Base-by-base conservation (phyloP, 78 protist species). In the Polysphondylium violaceum region DNA sequence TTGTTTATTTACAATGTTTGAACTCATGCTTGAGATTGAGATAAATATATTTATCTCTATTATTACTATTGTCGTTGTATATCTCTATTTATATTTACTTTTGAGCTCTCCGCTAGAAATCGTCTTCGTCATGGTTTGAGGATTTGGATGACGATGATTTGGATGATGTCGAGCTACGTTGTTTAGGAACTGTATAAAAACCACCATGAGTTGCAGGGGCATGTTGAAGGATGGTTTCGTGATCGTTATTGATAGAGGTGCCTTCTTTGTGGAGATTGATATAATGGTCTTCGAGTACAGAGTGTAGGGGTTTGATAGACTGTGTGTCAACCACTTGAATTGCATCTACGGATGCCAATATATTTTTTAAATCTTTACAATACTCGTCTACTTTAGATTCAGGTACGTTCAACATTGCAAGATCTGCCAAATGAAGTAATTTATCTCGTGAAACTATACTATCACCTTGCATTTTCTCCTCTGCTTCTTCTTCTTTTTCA, bases 131-230 rank as follows among this genome's bases (percentile, higher is more conserved):
- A 25, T 56, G 5, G 5, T 67, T 36, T 14, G 25, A 8, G 50
- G n/a, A 8, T 36, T 36, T 41, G 58, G 17, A 21, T 41, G 38
- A 6, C 4, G 12, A n/a, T 4, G 12, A n/a, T 6, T 9, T 4
- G 5, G 7, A 14, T 56, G 63, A n/a, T 7, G 63, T 25, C 23
- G 75, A 67, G 6, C 59, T 41, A 41, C 38, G 27, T 67, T 67
- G 75, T 67, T 79, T 65, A 14, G 88, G 88, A 27, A 79, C 88
- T 27, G 23, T 53, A 55, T 65, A 79, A 64, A 79, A 79, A 3
- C 56, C 73, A 29, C 65, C 7, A 27, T 65, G 53, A 43, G 40
- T 38, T 38, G 14, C 1, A 3, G 33, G 5, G 33, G 88, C n/a
- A 53, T 79, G 88, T 50, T 65, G 8, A 25, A 78, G 43, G n/a